Evolutionary conservation across 83 land plant species (phyloP).

Genomic region (Picea abies): DNA sequence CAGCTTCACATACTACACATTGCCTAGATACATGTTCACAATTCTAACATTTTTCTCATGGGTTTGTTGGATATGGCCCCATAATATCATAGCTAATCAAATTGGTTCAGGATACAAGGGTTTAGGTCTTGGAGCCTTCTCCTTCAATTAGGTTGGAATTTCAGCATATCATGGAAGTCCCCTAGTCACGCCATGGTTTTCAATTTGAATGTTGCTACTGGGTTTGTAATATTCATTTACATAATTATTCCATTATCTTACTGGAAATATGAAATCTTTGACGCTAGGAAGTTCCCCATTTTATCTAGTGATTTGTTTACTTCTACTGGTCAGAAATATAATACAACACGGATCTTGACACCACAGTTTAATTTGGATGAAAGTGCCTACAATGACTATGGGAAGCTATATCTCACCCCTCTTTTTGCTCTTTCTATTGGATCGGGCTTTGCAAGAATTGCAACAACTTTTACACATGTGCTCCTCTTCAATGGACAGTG

Average conservation of each 20-base stretch:
- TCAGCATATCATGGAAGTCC: slow-evolving; percentile 85
- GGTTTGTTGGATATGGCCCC: slow-evolving; percentile 79
- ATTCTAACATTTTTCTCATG: slow-evolving; percentile 78
- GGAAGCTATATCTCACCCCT: slow-evolving; percentile 61
- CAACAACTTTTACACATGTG: slow-evolving; percentile 59
- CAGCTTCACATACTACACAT: too few species aligned
- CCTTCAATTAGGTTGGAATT: slow-evolving; percentile 82
- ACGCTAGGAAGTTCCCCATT: slow-evolving; percentile 74
- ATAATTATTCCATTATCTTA: slow-evolving; percentile 70
- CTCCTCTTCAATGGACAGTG: slow-evolving; percentile 54
- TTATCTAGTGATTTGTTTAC: slow-evolving; percentile 74
- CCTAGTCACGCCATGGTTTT: slow-evolving; percentile 69
- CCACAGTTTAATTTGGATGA: slow-evolving; percentile 53
- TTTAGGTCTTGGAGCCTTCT: slow-evolving; percentile 74
- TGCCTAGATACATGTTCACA: slow-evolving; percentile 67
- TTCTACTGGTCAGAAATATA: slow-evolving; percentile 54
- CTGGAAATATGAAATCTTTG: slow-evolving; percentile 66
- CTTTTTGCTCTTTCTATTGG: slow-evolving; percentile 71
- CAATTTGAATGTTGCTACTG: slow-evolving; percentile 68
- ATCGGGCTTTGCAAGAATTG: slow-evolving; percentile 55
- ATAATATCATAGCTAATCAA: slow-evolving; percentile 65
- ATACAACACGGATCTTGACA: slow-evolving; percentile 59
- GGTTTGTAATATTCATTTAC: slow-evolving; percentile 75
- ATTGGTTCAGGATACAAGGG: slow-evolving; percentile 75
- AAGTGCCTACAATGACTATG: slow-evolving; percentile 58